phyloP scores from a whole-genome alignment of 148 eudicot species.

The Heliamphora exappendiculata region DNA sequence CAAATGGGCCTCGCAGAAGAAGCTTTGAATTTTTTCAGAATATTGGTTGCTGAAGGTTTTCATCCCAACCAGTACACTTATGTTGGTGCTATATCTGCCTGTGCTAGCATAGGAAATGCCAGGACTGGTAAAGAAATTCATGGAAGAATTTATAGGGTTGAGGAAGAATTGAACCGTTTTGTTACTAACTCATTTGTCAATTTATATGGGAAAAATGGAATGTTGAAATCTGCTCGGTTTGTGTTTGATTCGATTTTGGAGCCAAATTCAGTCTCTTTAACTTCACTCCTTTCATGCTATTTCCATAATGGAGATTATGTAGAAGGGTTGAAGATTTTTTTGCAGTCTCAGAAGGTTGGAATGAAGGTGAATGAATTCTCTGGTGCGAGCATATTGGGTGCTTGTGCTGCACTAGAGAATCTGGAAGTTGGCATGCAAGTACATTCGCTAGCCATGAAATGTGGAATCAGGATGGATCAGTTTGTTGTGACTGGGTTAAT shows the following conservation, averaged over 20 bases:
- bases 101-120: conserved; percentile 17
- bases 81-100: conserved; percentile 32
- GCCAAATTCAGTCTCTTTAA: conserved; percentile 27
- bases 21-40: conserved; percentile 23
- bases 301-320: conserved; percentile 27
- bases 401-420: conserved; percentile 25
- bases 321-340: conserved; percentile 30
- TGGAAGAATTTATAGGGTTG: conserved; percentile 23
- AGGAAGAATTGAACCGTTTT: conserved; percentile 21
- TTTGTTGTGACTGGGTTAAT: conserved; percentile 33
- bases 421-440: conserved; percentile 32
- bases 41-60: conserved; percentile 27
- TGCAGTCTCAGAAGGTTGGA: conserved; percentile 20
- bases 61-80: conserved; percentile 27
- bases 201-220: conserved; percentile 40
- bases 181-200: conserved; percentile 33
- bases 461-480: conserved; percentile 31
- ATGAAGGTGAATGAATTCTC: conserved; percentile 27
- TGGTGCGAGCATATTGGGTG: conserved; percentile 22
- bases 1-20: conserved; percentile 22
- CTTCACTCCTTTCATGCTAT: conserved; percentile 27
- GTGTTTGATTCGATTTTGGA: conserved; percentile 31
- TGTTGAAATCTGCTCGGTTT: conserved; percentile 19
- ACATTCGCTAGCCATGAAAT: conserved; percentile 24
- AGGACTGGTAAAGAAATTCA: conserved; percentile 35